Conservation (phyloP, 305 asterid species). For the Rubia peregrina region DNA sequence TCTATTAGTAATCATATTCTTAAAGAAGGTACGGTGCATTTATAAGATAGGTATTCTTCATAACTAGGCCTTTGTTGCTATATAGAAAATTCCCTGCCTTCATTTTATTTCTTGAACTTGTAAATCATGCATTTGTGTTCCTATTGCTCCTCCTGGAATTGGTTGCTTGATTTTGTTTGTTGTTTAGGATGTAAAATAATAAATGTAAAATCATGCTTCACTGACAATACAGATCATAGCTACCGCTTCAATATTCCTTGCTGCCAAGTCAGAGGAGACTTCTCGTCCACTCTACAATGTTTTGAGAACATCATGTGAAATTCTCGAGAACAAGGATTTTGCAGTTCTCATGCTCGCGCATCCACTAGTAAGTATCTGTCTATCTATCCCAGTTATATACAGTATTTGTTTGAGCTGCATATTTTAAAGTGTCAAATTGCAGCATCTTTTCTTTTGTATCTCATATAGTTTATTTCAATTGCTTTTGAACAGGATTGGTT, state of each 20-base stretch:
- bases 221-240: conserved; percentile 68
- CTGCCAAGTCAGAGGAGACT: conserved; percentile 94
- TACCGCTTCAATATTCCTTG: conserved; percentile 87
- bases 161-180: not conserved
- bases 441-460: not conserved
- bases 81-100: not conserved
- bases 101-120: not conserved
- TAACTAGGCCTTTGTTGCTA: not conserved
- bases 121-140: not conserved
- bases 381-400: conserved; percentile 15
- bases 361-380: conserved; percentile 60
- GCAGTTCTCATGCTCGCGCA: conserved; percentile 49
- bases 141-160: not conserved
- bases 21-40: not conserved
- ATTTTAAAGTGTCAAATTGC: not conserved
- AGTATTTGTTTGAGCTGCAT: conserved; percentile 8
- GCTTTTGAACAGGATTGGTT: conserved; percentile 72
- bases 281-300: conserved; percentile 78
- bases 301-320: conserved; percentile 67
- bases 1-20: not conserved
- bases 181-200: not conserved
- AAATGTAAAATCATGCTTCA: conserved; percentile 16
- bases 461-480: conserved; percentile 19
- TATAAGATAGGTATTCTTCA: not conserved
- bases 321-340: conserved; percentile 71